Percentiles rank a stretch among this genome's conserved stretches.
These are phyloP conservation scores for Ricinus communis DNA, from an alignment of 345 rosid species.

Conservation along the genomic window DNA sequence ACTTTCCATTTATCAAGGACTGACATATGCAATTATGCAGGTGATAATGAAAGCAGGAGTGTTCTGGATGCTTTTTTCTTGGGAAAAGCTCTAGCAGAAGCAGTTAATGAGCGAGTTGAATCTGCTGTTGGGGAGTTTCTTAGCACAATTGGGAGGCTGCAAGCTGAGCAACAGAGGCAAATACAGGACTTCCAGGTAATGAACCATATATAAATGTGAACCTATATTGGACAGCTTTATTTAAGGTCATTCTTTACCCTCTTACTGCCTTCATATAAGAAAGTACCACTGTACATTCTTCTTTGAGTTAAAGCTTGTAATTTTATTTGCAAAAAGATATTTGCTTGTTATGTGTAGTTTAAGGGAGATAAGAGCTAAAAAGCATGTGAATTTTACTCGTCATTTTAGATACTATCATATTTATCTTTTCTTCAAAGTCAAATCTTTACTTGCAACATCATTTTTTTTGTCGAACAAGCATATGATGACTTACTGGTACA, in stretches of 20 bases:
- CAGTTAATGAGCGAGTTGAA: constrained; percentile 74
- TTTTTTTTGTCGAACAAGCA: neutral
- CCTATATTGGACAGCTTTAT: neutral
- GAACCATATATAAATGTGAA: neutral
- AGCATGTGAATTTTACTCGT: neutral
- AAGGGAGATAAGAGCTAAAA: neutral
- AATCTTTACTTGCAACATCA: neutral
- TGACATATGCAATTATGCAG: constrained; percentile 35
- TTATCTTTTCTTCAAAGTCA: neutral
- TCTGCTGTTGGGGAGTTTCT: constrained; percentile 81
- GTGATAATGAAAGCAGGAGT: constrained; percentile 58
- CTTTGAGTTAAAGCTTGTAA: neutral
- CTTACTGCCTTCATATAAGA: neutral
- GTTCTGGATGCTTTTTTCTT: constrained; percentile 90
- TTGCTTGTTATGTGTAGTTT: neutral
- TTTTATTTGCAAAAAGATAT: neutral
- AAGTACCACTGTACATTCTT: neutral
- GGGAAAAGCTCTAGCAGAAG: constrained; percentile 93
- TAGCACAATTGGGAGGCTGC: constrained; percentile 67
- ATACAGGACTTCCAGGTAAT: constrained; percentile 82
- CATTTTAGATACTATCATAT: no score
- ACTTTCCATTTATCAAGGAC: no score
- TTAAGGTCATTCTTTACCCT: neutral
- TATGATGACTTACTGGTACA: neutral
- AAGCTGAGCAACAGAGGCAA: constrained; percentile 92